Evolutionary conservation across 2,329 filamentous ascomycete species (phyloP), one percentile per base, ranked within the genome.

Genomic region (Ophiosphaerella herpotricha): DNA sequence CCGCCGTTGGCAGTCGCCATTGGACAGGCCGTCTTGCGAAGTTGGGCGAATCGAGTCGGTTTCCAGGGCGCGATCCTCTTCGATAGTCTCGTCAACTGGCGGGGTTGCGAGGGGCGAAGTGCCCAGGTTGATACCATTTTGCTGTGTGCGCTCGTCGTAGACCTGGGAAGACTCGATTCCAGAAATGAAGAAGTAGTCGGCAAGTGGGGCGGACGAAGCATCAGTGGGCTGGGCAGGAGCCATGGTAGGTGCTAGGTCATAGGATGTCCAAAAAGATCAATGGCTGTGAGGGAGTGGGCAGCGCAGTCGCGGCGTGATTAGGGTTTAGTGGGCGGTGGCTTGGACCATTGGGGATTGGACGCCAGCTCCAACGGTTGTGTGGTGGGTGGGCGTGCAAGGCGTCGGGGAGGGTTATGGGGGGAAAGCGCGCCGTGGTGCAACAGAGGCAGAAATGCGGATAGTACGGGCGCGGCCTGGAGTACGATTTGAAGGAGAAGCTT

Each of bases 101-200:
- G 67, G 63, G 16, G 66, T 57, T 7, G 63, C 58, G 6, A 70
- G 66, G 40, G 68, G 62, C 23, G 67, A 70, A 21, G 63, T 55
- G 39, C 66, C 55, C 44, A 69, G 7, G 14, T 13, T 33, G 24
- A 33, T 52, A 52, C 60, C 53, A 44, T 48, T 66, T 38, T 58
- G 65, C 50, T 69, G 67, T 49, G 57, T 65, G 67, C 70, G 69
- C 46, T 78, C 77, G 56, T 80, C 78, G 67, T 76, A 79, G 50
- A 81, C 75, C 63, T 79, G 77, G 11, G 77, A 73, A 32, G 77
- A 79, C 68, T 81, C 78, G 54, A 81, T 79, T 54, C 79, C 79
- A 46, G 74, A 76, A 52, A 87, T 86, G 79, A 85, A 87, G 71
- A 87, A 87, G 71, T 84, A 85, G 70, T 87, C 84, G 63, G 84